phyloP scores from a whole-genome alignment of 2,329 filamentous ascomycete genomes.

The Alternaria gaisen region DNA sequence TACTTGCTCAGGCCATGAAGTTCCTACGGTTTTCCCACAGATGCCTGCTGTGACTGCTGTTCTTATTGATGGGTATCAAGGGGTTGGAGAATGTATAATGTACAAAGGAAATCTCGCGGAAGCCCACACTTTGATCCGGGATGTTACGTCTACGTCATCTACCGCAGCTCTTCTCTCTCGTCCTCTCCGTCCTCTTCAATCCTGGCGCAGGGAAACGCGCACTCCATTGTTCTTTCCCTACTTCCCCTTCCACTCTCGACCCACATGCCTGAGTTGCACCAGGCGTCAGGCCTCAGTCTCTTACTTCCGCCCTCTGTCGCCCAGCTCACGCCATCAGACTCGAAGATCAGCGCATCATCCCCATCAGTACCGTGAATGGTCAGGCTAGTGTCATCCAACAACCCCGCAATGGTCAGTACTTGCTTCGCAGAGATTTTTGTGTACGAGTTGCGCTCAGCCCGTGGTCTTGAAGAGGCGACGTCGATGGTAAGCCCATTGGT shows the following conservation, averaged over 20 bases:
- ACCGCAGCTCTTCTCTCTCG: conserved; percentile 17
- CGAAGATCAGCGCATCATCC: conserved; percentile 17
- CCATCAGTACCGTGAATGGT: conserved; percentile 13
- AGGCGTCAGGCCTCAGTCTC: conserved; percentile 1
- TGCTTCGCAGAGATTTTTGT: conserved; percentile 10
- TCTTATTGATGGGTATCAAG: background rate
- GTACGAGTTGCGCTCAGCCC: conserved; percentile 23
- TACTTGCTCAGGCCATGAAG: no score
- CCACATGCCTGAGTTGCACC: conserved; percentile 20
- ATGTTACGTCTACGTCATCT: background rate
- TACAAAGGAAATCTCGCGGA: background rate
- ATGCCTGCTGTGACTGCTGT: background rate
- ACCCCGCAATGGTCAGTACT: conserved; percentile 19
- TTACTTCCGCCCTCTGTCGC: conserved; percentile 4
- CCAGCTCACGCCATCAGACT: conserved; percentile 11
- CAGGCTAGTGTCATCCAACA: conserved; percentile 20
- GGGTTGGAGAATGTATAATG: background rate
- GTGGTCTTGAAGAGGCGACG: conserved; percentile 20
- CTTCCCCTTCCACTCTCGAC: conserved; percentile 6
- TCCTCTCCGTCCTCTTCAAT: conserved; percentile 13
- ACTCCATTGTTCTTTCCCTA: conserved; percentile 24
- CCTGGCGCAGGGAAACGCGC: conserved; percentile 22
- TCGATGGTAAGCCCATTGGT: conserved; percentile 24
- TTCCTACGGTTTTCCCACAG: background rate
- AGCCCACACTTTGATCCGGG: background rate